Conservation (phyloP, 768 basidiomycete species). For the Gyrodon lividus region DNA sequence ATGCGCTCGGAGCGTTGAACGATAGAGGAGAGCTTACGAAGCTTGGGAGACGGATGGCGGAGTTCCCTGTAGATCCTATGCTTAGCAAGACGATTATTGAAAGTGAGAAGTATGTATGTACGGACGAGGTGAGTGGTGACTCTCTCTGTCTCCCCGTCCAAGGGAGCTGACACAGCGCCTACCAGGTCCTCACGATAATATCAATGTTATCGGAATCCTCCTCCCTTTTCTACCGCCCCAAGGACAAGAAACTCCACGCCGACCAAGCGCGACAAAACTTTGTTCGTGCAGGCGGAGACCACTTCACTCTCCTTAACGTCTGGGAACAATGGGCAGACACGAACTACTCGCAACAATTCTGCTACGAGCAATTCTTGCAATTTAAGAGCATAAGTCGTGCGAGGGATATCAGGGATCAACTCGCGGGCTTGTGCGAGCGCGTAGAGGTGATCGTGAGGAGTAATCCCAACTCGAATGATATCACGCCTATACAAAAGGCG, state of each 20-base stretch:
- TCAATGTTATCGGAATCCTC: slow-evolving; percentile 96
- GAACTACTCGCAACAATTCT: slow-evolving; percentile 95
- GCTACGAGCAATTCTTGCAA: slow-evolving; percentile 93
- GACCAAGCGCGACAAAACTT: slow-evolving; percentile 98
- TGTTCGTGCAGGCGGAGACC: slow-evolving; percentile 92
- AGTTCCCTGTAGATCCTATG: slow-evolving; percentile 99
- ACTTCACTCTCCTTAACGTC: slow-evolving; percentile 95
- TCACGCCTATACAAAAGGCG: slow-evolving; percentile 92
- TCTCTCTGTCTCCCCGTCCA: background rate
- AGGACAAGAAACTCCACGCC: slow-evolving; percentile 97
- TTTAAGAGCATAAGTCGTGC: slow-evolving; percentile 94
- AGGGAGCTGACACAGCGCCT: background rate
- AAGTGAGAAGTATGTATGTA: slow-evolving; percentile 91
- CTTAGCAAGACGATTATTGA: slow-evolving; percentile 94
- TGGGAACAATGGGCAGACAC: slow-evolving; percentile 99
- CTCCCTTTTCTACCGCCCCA: slow-evolving; percentile 94
- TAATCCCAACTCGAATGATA: slow-evolving; percentile 91
- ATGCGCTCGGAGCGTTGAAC: slow-evolving; percentile 94
- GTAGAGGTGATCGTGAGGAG: slow-evolving; percentile 89
- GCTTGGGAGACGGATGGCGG: slow-evolving; percentile 94
- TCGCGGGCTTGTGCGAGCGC: slow-evolving; percentile 93
- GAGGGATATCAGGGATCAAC: slow-evolving; percentile 93
- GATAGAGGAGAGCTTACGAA: slow-evolving; percentile 97
- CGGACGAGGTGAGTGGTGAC: slow-evolving; percentile 80
- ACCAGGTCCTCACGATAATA: slow-evolving; percentile 90